Conservation (phyloP, 2,329 filamentous ascomycete genomes). For the Exserohilum turcica region DNA sequence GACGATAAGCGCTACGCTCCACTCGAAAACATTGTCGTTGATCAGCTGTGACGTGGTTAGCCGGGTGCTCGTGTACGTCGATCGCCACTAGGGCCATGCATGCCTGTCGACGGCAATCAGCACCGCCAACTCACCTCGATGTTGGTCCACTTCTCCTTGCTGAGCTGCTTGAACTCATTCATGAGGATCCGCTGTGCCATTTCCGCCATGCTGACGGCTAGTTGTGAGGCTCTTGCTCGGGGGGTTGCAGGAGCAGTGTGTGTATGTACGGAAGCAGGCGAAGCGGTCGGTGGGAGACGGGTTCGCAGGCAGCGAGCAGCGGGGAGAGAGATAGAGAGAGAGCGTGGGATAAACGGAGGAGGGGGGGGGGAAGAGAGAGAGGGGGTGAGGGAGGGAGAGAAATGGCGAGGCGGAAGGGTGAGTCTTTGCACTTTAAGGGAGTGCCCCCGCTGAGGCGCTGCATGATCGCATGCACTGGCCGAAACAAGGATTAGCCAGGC, state of each 20-base stretch:
- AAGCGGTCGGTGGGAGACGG: neutral
- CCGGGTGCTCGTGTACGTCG: constrained; percentile 17
- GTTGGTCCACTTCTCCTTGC: constrained; percentile 91
- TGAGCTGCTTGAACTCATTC: constrained; percentile 81
- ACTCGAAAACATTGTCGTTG: constrained; percentile 82
- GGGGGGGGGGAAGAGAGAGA: neutral
- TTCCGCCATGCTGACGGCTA: constrained; percentile 33
- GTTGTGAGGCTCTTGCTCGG: constrained; percentile 4
- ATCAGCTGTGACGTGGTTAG: constrained; percentile 62
- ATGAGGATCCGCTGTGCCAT: constrained; percentile 80
- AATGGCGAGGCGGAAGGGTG: constrained; percentile 11
- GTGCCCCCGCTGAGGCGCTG: constrained; percentile 13
- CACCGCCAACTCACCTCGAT: constrained; percentile 69
- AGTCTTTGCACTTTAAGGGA: constrained; percentile 17
- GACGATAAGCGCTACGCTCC: constrained; percentile 88
- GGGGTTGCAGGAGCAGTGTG: constrained; percentile 14
- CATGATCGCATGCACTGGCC: constrained; percentile 30
- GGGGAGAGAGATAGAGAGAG: no score
- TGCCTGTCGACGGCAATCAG: neutral
- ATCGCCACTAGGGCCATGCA: constrained; percentile 12
- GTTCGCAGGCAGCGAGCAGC: constrained; percentile 1
- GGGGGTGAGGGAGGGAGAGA: neutral
- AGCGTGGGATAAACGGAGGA: constrained; percentile 1
- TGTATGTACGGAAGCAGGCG: neutral
- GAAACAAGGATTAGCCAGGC: constrained; percentile 22